phyloP scores from a whole-genome alignment of 768 basidiomycete species.

The Agrocybe praecox region DNA sequence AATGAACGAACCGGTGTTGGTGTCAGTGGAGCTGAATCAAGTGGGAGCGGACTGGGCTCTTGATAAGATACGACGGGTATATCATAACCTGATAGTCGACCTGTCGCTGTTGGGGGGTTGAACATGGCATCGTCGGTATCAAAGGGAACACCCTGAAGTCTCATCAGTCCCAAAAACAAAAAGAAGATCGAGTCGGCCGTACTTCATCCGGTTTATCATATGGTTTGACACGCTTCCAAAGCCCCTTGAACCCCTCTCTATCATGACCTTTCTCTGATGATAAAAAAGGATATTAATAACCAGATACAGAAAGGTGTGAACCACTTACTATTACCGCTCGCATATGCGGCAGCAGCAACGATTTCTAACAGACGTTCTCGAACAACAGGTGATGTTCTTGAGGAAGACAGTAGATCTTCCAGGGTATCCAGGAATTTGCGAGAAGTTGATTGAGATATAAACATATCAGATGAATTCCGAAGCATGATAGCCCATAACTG shows the following conservation, averaged over 20 bases:
- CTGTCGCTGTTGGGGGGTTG: conserved; percentile 53
- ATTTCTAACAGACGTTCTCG: conserved; percentile 81
- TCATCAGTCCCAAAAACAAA: conserved; percentile 1
- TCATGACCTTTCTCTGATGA: conserved; percentile 25
- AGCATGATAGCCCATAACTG: conserved; percentile 93
- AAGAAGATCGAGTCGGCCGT: background rate
- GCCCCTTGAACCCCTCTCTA: conserved; percentile 58
- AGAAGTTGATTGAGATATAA: conserved; percentile 68
- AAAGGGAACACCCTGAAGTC: conserved; percentile 67
- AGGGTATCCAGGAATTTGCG: conserved; percentile 81
- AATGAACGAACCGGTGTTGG: conserved; percentile 23
- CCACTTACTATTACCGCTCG: conserved; percentile 51
- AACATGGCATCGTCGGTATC: conserved; percentile 82
- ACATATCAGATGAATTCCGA: conserved; percentile 73
- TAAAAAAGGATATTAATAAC: background rate
- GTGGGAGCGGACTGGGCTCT: conserved; percentile 33
- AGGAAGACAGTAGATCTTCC: conserved; percentile 67
- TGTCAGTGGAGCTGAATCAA: conserved; percentile 23
- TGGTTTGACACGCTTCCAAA: conserved; percentile 84
- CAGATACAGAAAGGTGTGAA: background rate
- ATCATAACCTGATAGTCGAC: conserved; percentile 38
- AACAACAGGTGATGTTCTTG: conserved; percentile 77
- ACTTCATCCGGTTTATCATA: conserved; percentile 82
- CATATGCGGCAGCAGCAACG: conserved; percentile 79
- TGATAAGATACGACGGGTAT: conserved; percentile 40